Evolutionary conservation across 495 filamentous ascomycete species (phyloP), one percentile per base, ranked within the genome.

Genomic region (Daldinia concentrica): DNA sequence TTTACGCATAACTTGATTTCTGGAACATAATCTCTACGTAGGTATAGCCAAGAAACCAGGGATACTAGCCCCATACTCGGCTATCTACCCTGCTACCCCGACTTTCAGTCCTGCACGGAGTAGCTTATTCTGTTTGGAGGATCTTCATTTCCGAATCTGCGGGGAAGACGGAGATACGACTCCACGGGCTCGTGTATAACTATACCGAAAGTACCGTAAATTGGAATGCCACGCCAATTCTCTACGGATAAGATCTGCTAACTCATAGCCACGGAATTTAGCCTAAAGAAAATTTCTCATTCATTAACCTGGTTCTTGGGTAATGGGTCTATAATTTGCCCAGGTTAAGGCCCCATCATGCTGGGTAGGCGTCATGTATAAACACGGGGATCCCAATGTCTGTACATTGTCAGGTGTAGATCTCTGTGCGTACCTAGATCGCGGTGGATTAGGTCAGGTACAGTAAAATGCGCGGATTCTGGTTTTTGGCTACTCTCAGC

Each of bases 401-500:
- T 55, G 22, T 48, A 26, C 37, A 39, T 34, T 55, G 30, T 14
- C 22, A 39, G 27, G 43, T 45, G 34, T 17, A 34, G 36, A 64
- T 58, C 61, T 63, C 9, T 54, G 24, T 50, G n/a, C 57, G 17
- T 41, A 59, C 36, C 19, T 26, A 29, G 34, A 54, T 55, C 41
- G 57, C n/a, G 50, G 52, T 55, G 34, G 36, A 58, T 27, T 56
- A 51, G 17, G 30, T 34, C 19, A 4, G 22, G 36, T 51, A 41
- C 36, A 52, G 51, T 34, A 77, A 37, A 34, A 80, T 81, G 78
- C 74, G 77, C 52, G 71, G 72, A 39, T 64, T 77, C 29, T 75
- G 78, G 63, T 43, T 76, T 50, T 68, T 82, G 41, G 62, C 74
- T 63, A 65, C 72, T 41, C 52, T 79, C 56, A 72, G 74, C 61